Evolutionary conservation across 306 rosid genomes (phyloP), one percentile per base, ranked within the genome.

Genomic region (Delonix regia): DNA sequence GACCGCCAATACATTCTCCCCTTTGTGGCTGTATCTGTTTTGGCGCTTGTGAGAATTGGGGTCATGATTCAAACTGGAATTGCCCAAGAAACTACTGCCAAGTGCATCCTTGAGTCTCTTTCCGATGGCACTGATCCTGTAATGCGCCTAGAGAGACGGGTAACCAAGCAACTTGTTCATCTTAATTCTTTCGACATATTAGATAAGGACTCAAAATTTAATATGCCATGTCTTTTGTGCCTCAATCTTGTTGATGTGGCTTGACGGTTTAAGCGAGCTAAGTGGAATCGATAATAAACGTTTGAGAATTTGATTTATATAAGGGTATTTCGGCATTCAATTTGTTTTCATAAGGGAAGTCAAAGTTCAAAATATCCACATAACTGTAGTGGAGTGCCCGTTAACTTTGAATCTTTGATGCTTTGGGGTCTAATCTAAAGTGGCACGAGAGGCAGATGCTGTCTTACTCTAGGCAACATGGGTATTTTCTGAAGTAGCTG

Each of bases 21-120:
- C 0, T 71, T 89, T 63, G 6, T 76, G 11, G 73, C 49, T 1
- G 88, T 89, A 4, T 78, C 91, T 6, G 0, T 85, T 4, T 55
- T 36, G 27, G 82, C 98, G 9, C 60, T 75, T 27, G 9, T 92
- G 14, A 75, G 94, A 47, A 63, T 94, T 22, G 16, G 63, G 3
- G 78, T 78, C 63, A 89, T 90, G 90, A 61, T 88, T n/a, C 87
- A 47, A 22, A 87, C 87, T 38, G 97, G 87, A 2, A 7, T 86
- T 9, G 93, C 94, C 13, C 97, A 94, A 70, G 80, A 79, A 28
- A 85, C 89, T 57, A 88, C 91, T 21, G 98, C 97, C 63, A 75
- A 34, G 9, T 57, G 82, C 74, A 86, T 94, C 41, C 86, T 91
- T 7, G 73, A 88, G 10, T 74, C 86, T 6, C 83, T 83, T 0